Base-by-base conservation (phyloP, 169 alveolate species). In the Plasmodium berghei region DNA sequence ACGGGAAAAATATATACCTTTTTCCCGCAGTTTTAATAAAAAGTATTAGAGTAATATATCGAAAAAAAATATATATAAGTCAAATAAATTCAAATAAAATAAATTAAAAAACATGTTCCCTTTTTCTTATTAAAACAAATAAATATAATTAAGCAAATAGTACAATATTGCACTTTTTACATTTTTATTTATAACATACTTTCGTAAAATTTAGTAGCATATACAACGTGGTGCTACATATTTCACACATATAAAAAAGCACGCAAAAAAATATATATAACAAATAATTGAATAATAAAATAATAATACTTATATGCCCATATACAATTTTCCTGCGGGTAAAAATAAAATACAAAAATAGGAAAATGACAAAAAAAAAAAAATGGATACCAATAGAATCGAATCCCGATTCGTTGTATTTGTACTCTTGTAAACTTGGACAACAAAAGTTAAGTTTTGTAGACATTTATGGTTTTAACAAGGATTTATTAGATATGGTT, bases 351-450 rank as follows among this genome's bases (percentile, higher is more conserved):
- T 8, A 10, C 9, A 18, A 77, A 77, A 24, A 77, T 77, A 80
- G 9, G 28, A 77, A 77, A 24, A 77, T 77, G 89, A 9, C 24
- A 18, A 64, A 70, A 9, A 66, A 62, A 18, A 34, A 66, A 24
- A 64, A 34, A 5, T 77, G 89, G 89, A 34, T 66, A 46, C 89
- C 89, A 20, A 48, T 77, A 52, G 89, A 77, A 24, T 77, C 89
- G 28, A 66, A 77, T 56, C 89, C 89, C 14, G 89, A 77, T 67
- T 63, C 89, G 10, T 54, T 77, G 49, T 64, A 63, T 48, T 56
- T 66, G n/a, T 77, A 64, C 46, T 77, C 77, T 8, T 66, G 89
- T 56, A 77, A 77, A 34, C 77, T 77, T 64, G 89, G 89, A n/a
- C 89, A 77, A 20, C 16, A 64, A 22, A 77, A 77, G 56, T 66